Conservation (phyloP, 2,329 filamentous ascomycete species). For the Clonostachys rosea region DNA sequence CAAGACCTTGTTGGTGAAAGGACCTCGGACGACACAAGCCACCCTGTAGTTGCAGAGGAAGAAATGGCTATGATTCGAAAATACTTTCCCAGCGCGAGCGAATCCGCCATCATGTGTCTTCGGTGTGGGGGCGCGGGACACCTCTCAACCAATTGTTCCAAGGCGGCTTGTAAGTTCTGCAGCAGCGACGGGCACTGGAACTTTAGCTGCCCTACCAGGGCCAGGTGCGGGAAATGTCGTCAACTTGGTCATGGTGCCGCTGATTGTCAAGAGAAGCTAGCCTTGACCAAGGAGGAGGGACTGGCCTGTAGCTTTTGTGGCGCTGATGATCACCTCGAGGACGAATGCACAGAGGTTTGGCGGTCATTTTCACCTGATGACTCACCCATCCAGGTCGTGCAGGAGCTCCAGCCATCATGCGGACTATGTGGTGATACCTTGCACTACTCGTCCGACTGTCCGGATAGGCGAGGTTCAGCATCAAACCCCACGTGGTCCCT, state of each 20-base stretch:
- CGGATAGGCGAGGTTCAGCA: slow-evolving; percentile 10
- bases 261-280: slow-evolving; percentile 52
- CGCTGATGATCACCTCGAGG: slow-evolving; percentile 51
- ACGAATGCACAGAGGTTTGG: slow-evolving; percentile 57
- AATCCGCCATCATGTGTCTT: slow-evolving; percentile 40
- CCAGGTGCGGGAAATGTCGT: slow-evolving; percentile 54
- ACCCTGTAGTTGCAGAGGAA: not conserved
- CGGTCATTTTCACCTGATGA: slow-evolving; percentile 42
- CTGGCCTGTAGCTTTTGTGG: slow-evolving; percentile 58
- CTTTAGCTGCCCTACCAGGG: slow-evolving; percentile 43
- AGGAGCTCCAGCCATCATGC: slow-evolving; percentile 45
- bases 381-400: slow-evolving; percentile 39
- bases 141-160: slow-evolving; percentile 34
- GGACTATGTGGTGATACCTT: slow-evolving; percentile 47
- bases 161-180: slow-evolving; percentile 43
- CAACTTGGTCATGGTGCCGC: slow-evolving; percentile 53
- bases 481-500: slow-evolving; percentile 46
- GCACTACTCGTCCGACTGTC: slow-evolving; percentile 56
- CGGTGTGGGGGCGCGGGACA: slow-evolving; percentile 47
- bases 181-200: slow-evolving; percentile 37
- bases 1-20: no score
- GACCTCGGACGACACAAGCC: no score
- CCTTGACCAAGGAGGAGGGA: slow-evolving; percentile 43
- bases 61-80: slow-evolving; percentile 20
- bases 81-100: slow-evolving; percentile 47